Percentiles rank a stretch among this genome's conserved stretches.
phyloP scores from a whole-genome alignment of 192 early-diverging fungal genomes.

The Umbelopsis isabellina region DNA sequence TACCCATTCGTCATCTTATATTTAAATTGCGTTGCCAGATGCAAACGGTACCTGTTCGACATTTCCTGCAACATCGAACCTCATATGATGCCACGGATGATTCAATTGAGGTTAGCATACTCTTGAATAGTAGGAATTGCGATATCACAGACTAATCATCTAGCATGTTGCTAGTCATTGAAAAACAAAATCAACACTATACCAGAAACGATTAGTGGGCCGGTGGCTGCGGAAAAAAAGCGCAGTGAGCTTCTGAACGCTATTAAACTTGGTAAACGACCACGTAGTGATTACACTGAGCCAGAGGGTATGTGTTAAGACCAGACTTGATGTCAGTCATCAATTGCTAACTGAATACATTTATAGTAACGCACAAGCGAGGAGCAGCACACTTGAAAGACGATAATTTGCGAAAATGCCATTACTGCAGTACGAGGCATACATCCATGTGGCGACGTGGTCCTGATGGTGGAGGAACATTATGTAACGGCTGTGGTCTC shows the following conservation, averaged over 20 bases:
- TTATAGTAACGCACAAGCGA: neutral
- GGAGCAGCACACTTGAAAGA: constrained; percentile 20
- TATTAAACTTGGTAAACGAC: constrained; percentile 34
- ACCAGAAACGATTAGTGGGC: constrained; percentile 33
- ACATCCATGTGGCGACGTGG: constrained; percentile 40
- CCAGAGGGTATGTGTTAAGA: constrained; percentile 22
- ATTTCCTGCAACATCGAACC: constrained; percentile 18
- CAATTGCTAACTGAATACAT: constrained; percentile 21
- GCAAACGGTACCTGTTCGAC: constrained; percentile 20
- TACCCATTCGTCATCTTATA: no score
- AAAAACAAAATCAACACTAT: constrained; percentile 17
- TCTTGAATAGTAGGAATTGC: no score
- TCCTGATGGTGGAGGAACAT: constrained; percentile 30
- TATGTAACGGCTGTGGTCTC: constrained; percentile 38
- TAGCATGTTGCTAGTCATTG: neutral
- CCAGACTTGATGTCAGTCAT: neutral
- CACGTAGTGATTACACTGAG: constrained; percentile 21
- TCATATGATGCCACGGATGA: constrained; percentile 1
- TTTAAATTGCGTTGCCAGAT: neutral
- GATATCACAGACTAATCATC: neutral
- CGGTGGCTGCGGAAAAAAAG: constrained; percentile 36
- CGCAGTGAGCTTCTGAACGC: constrained; percentile 32
- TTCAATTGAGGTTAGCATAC: constrained; percentile 15
- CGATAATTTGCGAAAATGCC: constrained; percentile 31
- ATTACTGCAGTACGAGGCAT: constrained; percentile 35